These are phyloP conservation scores for Myxozyma udenii DNA, from an alignment of 805 yeast species.

Conservation along the genomic window DNA sequence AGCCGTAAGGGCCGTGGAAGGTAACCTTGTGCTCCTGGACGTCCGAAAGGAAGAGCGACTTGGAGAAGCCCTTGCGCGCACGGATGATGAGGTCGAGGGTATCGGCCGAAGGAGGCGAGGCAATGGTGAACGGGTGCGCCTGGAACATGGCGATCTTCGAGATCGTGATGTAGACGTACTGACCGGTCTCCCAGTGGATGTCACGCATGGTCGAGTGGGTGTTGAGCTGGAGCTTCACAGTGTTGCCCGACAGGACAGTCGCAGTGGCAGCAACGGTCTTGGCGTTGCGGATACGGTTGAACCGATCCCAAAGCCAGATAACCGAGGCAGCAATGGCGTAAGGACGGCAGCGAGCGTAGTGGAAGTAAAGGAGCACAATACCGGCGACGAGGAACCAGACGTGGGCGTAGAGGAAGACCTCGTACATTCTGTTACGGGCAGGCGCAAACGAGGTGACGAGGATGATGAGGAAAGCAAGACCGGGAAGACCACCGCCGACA, in stretches of 20 bases:
- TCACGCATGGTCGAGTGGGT: slow-evolving; percentile 28
- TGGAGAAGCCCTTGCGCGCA: slow-evolving; percentile 37
- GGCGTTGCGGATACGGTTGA: slow-evolving; percentile 28
- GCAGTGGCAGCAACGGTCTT: slow-evolving; percentile 22
- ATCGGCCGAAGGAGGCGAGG: slow-evolving; percentile 26
- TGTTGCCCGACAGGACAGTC: slow-evolving; percentile 26
- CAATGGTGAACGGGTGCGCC: slow-evolving; percentile 32
- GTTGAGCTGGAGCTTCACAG: slow-evolving; percentile 27
- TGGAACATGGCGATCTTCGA: slow-evolving; percentile 28
- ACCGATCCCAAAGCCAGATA: slow-evolving; percentile 29
- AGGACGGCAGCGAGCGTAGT: slow-evolving; percentile 28
- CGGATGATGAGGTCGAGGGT: slow-evolving; percentile 35
- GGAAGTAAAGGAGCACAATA: slow-evolving; percentile 28
- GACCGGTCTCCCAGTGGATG: slow-evolving; percentile 31
- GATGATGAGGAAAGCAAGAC: slow-evolving; percentile 27
- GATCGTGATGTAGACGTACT: slow-evolving; percentile 30
- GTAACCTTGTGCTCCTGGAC: slow-evolving; percentile 30
- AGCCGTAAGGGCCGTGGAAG: slow-evolving; percentile 31
- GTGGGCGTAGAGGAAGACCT: slow-evolving; percentile 29
- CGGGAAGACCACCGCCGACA: slow-evolving; percentile 27
- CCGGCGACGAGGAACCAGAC: slow-evolving; percentile 30
- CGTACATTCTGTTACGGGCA: slow-evolving; percentile 28
- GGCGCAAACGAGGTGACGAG: slow-evolving; percentile 28
- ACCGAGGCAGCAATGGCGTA: slow-evolving; percentile 27
- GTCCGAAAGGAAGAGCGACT: slow-evolving; percentile 26